Evolutionary conservation across 192 early-diverging fungal genomes (phyloP).

Genomic region (Pilobolus umbonatus): DNA sequence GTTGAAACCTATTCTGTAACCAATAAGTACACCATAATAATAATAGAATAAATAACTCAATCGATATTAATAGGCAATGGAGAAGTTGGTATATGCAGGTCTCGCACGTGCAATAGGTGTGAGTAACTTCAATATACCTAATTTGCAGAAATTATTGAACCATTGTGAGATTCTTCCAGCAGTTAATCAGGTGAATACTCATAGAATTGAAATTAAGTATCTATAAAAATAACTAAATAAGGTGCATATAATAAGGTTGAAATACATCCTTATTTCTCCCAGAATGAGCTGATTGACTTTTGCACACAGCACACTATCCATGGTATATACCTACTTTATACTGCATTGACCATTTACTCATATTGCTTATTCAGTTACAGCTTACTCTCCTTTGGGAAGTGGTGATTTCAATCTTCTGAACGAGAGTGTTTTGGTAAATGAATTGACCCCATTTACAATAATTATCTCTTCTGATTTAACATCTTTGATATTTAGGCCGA

Average conservation of each 20-base stretch:
- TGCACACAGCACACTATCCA: constrained; percentile 62
- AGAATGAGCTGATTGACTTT: constrained; percentile 68
- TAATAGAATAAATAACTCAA: constrained; percentile 1
- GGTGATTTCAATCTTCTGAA: constrained; percentile 20
- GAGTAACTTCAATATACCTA: constrained; percentile 54
- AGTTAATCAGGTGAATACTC: constrained; percentile 45
- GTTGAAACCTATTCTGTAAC: constrained; percentile 48
- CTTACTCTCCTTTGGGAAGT: constrained; percentile 79
- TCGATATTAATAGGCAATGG: constrained; percentile 39
- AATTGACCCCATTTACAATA: not conserved
- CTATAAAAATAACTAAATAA: not conserved
- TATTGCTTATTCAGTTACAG: constrained; percentile 47
- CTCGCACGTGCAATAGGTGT: constrained; percentile 63
- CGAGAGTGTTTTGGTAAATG: constrained; percentile 22
- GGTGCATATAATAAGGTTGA: constrained; percentile 56
- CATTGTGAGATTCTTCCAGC: constrained; percentile 53
- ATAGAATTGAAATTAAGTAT: not conserved
- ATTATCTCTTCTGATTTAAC: not conserved
- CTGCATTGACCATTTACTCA: not conserved
- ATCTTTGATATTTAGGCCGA: constrained; percentile 17
- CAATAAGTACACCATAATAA: not conserved
- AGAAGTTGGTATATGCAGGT: constrained; percentile 36
- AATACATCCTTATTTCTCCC: constrained; percentile 74
- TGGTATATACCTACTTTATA: constrained; percentile 12
- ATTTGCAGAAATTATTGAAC: constrained; percentile 53